These are phyloP conservation scores for Ophiostoma sp. DNA, from an alignment of 2,329 filamentous ascomycete genomes.

Conservation along the genomic window DNA sequence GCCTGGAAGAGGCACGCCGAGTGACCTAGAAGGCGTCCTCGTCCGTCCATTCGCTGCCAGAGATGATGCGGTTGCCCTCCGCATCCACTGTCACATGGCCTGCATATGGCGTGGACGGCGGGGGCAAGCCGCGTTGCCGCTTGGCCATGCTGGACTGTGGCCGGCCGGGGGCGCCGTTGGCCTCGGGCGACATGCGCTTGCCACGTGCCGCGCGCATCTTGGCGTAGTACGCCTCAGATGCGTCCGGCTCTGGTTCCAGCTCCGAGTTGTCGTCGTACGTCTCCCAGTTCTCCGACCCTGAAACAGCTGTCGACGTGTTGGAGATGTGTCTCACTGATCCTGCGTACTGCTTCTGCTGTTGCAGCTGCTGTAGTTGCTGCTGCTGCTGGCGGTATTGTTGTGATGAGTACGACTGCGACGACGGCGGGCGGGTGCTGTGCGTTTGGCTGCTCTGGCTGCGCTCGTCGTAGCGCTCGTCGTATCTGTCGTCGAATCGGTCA, in stretches of 20 bases:
- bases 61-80: constrained; percentile 59
- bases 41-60: constrained; percentile 62
- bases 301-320: constrained; percentile 67
- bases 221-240: constrained; percentile 72
- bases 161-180: not conserved
- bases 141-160: constrained; percentile 39
- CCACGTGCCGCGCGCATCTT: constrained; percentile 64
- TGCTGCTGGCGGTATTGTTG: constrained; percentile 22
- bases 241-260: constrained; percentile 68
- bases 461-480: constrained; percentile 18
- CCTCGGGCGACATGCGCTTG: constrained; percentile 56
- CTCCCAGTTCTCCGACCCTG: constrained; percentile 95
- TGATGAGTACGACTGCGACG: constrained; percentile 22
- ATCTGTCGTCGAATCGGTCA: constrained; percentile 15
- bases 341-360: constrained; percentile 17
- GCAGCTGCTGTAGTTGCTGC: not conserved
- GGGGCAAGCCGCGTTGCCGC: constrained; percentile 49
- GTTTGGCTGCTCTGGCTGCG: constrained; percentile 19
- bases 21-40: constrained; percentile 50
- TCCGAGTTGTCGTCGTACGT: constrained; percentile 85
- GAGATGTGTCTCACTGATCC: constrained; percentile 59
- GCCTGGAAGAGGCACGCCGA: not conserved
- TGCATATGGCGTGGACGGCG: constrained; percentile 41
- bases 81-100: constrained; percentile 48
- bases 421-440: constrained; percentile 22